Evolutionary conservation across 805 yeast genomes (phyloP), one percentile per base, ranked within the genome.

Genomic region (Debaryomyces maramus): DNA sequence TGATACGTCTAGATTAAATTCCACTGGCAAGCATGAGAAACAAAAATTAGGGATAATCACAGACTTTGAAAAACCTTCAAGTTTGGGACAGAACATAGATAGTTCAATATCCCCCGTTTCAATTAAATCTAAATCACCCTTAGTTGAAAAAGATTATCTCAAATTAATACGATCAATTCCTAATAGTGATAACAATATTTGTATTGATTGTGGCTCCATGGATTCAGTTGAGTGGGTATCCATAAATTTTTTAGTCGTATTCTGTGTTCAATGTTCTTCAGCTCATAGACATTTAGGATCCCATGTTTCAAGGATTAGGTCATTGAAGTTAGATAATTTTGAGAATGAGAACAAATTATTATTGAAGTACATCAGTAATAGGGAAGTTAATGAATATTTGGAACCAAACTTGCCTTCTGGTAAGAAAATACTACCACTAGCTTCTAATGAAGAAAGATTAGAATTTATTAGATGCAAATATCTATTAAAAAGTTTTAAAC

Each of bases 251-350:
- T 61, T 88, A 39, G 80, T 81, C 20, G 78, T 83, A 3, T 68
- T 91, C 18, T 90, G 98, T 60, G 82, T 88, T 32, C 80, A 82
- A 36, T 90, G 98, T 53, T 81, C 96, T 0, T 89, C 95, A 0
- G 81, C 83, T n/a, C 97, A 90, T 60, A 70, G 97, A 40, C 81
- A 88, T 15, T 61, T 91, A 56, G 97, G 97, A 0, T 73, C 95
- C 0, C 89, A 85, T 47, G 73, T 88, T 4, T 78, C 93, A 5
- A 88, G 85, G 55, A 78, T 90, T 3, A 72, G 87, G 46, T 87
- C 96, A 0, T 66, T 90, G 39, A 82, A 78, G n/a, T 65, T 87
- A 32, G 97, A 90, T 56, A 75, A 77, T 20, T 74, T 82, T 51
- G 76, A 80, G 3, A 68, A 69, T 10, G 97, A 89, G 50, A 55